A percentile compares a stretch with the other conserved stretches of the same genome.
These are phyloP conservation scores for Talaromyces sp. DNA, from an alignment of 2,329 filamentous ascomycete species.

Conservation along the genomic window DNA sequence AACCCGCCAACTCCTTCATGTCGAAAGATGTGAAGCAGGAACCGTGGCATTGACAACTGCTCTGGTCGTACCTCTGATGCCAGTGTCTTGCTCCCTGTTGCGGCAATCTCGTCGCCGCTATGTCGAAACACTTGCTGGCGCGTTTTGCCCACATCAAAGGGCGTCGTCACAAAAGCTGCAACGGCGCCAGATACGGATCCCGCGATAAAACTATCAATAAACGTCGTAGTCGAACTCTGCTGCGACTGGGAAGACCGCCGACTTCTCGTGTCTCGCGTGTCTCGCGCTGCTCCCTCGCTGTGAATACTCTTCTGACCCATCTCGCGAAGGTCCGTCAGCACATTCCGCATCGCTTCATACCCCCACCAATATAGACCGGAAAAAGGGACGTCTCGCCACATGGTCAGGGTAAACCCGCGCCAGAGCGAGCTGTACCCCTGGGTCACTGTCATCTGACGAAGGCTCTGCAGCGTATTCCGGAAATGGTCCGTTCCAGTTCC, in stretches of 20 bases:
- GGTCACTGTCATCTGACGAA: conserved; percentile 70
- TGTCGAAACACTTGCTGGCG: conserved; percentile 79
- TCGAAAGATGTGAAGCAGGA: conserved; percentile 86
- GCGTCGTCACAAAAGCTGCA: conserved; percentile 83
- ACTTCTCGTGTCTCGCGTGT: conserved; percentile 13
- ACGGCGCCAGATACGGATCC: conserved; percentile 78
- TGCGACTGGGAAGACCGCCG: conserved; percentile 38
- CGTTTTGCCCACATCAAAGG: conserved; percentile 97
- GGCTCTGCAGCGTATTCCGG: conserved; percentile 66
- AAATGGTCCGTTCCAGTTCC: conserved; percentile 60
- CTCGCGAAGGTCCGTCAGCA: conserved; percentile 61
- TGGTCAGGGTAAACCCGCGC: conserved; percentile 81
- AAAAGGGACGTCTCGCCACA: conserved; percentile 97
- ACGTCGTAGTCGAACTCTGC: conserved; percentile 69
- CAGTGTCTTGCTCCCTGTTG: conserved; percentile 3
- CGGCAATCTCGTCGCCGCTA: conserved; percentile 31
- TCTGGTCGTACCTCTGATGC: conserved; percentile 52
- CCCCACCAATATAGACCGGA: conserved; percentile 98
- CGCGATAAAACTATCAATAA: conserved; percentile 82
- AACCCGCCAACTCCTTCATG: conserved; percentile 75
- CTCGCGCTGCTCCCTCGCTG: conserved; percentile 24
- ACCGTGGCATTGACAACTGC: conserved; percentile 68
- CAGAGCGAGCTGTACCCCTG: conserved; percentile 80
- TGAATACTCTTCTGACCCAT: conserved; percentile 28
- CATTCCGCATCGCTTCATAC: conserved; percentile 75